Conservation (phyloP, 1,284 basidiomycete species). For the Apiotrichum gracile region DNA sequence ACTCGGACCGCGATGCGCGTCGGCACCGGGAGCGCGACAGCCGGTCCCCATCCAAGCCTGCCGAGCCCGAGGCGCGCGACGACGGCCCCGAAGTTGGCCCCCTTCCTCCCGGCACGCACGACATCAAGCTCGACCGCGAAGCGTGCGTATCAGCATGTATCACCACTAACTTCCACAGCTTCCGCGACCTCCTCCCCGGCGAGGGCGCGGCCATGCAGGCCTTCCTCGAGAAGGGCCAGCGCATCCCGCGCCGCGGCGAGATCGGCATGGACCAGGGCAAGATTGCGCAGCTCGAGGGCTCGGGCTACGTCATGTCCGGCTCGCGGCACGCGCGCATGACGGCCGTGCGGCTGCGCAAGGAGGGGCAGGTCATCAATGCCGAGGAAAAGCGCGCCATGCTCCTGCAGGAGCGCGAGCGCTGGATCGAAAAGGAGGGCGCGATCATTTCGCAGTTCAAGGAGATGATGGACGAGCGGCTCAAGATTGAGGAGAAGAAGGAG, state of each 20-base stretch:
- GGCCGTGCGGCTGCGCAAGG: slow-evolving; percentile 90
- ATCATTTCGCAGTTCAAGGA: slow-evolving; percentile 65
- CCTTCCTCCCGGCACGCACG: slow-evolving; percentile 43
- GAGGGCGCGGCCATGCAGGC: slow-evolving; percentile 97
- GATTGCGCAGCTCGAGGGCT: slow-evolving; percentile 78
- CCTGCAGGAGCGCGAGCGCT: slow-evolving; percentile 88
- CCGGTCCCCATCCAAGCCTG: slow-evolving; percentile 15
- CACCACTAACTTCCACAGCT: slow-evolving; percentile 34
- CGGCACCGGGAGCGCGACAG: slow-evolving; percentile 10
- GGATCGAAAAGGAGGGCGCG: slow-evolving; percentile 71
- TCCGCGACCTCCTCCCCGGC: slow-evolving; percentile 81
- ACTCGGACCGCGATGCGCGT: not conserved
- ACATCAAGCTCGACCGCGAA: slow-evolving; percentile 55
- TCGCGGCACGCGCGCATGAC: slow-evolving; percentile 91
- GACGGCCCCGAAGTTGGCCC: slow-evolving; percentile 69
- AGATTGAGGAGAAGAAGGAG: slow-evolving; percentile 6
- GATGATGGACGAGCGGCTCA: slow-evolving; percentile 58
- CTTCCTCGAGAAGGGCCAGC: slow-evolving; percentile 79
- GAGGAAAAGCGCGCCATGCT: slow-evolving; percentile 94
- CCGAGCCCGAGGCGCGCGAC: slow-evolving; percentile 44
- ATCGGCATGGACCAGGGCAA: slow-evolving; percentile 83
- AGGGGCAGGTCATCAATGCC: slow-evolving; percentile 96
- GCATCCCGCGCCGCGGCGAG: slow-evolving; percentile 97
- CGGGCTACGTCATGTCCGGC: slow-evolving; percentile 98
- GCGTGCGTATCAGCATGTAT: slow-evolving; percentile 51